Percentiles rank a stretch among this genome's conserved stretches.
Conservation (phyloP, 2,329 filamentous ascomycete genomes). For the Fusarium nodosum region DNA sequence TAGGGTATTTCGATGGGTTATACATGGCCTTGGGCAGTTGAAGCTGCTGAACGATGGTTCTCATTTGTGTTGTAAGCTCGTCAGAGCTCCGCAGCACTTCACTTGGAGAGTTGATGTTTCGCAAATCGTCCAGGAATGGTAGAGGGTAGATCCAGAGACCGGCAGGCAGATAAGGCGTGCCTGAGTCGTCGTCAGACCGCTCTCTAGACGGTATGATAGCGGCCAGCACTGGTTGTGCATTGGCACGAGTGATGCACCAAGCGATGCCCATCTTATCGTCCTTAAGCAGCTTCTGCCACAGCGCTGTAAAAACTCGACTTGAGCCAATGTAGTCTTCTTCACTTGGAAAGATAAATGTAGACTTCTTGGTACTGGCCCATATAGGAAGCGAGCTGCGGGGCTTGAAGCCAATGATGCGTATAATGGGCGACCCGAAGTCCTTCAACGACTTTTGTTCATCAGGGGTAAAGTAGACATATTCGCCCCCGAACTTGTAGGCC, state of each 20-base stretch:
- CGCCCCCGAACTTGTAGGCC: constrained; percentile 95
- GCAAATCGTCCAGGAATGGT: constrained; percentile 90
- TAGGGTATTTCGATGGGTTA: constrained; percentile 89
- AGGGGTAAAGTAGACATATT: constrained; percentile 85
- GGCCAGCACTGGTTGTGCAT: constrained; percentile 82
- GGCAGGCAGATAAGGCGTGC: constrained; percentile 79
- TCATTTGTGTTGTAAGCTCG: constrained; percentile 83
- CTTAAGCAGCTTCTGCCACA: constrained; percentile 87
- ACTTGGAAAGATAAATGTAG: constrained; percentile 93
- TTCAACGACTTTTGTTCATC: constrained; percentile 85
- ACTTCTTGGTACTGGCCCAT: constrained; percentile 89
- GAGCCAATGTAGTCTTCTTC: constrained; percentile 93
- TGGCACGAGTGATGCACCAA: constrained; percentile 88
- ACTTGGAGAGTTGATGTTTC: constrained; percentile 75
- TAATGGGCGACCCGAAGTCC: constrained; percentile 83
- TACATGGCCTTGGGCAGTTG: constrained; percentile 89
- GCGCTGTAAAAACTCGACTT: constrained; percentile 89
- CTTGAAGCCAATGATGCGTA: constrained; percentile 96
- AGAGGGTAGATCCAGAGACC: constrained; percentile 91
- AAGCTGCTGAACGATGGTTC: constrained; percentile 83
- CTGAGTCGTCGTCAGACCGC: constrained; percentile 72
- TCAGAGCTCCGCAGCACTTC: constrained; percentile 71
- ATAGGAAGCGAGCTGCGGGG: constrained; percentile 78
- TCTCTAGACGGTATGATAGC: constrained; percentile 84
- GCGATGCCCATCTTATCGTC: constrained; percentile 86